Percentiles rank a stretch among this genome's conserved stretches.
Evolutionary conservation across 2,329 filamentous ascomycete species (phyloP).

Genomic region (Calonectria crousiana): DNA sequence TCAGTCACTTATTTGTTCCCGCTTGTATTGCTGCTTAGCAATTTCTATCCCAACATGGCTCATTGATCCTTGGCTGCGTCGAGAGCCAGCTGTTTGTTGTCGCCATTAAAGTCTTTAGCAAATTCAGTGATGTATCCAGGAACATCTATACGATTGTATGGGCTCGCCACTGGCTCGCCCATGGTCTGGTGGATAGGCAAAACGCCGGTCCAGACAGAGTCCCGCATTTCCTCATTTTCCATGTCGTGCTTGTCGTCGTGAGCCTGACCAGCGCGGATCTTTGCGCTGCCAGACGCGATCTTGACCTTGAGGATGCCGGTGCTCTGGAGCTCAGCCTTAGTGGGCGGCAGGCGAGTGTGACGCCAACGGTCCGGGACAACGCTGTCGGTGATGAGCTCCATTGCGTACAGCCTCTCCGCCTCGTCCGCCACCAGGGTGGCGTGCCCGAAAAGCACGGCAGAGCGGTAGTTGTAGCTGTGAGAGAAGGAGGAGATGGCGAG

Average conservation of each 20-base stretch:
- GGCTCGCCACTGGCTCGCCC: conserved; percentile 71
- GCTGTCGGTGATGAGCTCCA: conserved; percentile 82
- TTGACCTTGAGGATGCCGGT: conserved; percentile 79
- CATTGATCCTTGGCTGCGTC: conserved; percentile 42
- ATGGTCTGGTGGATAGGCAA: conserved; percentile 73
- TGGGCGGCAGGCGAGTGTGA: conserved; percentile 77
- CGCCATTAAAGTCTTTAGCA: conserved; percentile 53
- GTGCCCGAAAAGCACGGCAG: conserved; percentile 81
- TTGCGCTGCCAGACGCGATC: conserved; percentile 80
- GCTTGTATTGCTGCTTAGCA: neutral
- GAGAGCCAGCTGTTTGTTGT: conserved; percentile 44
- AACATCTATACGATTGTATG: conserved; percentile 70
- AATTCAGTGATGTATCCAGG: conserved; percentile 71
- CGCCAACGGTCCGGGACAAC: conserved; percentile 78
- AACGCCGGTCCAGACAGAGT: conserved; percentile 67
- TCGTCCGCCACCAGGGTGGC: conserved; percentile 74
- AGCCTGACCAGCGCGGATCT: conserved; percentile 76
- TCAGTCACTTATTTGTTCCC: neutral
- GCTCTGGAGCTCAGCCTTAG: conserved; percentile 78
- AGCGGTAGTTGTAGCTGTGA: conserved; percentile 90
- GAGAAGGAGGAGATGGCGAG: conserved; percentile 83
- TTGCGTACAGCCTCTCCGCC: conserved; percentile 81
- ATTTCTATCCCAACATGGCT: neutral
- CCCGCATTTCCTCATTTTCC: conserved; percentile 56
- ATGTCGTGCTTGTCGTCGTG: conserved; percentile 65